phyloP scores from a whole-genome alignment of 202 grass and related monocot genomes.

The Setaria italica region DNA sequence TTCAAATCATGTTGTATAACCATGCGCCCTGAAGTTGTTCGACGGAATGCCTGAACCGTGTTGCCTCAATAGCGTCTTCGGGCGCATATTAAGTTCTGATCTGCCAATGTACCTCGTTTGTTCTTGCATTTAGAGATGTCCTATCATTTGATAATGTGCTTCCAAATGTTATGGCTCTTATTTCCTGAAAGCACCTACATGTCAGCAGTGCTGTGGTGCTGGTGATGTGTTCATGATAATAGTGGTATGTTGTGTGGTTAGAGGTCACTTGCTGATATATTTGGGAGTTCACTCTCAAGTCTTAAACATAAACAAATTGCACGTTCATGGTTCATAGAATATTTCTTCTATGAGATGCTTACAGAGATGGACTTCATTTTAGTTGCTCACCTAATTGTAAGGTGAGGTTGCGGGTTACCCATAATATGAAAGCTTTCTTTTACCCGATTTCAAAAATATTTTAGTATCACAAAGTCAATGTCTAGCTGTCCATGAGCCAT shows the following conservation, averaged over 20 bases:
- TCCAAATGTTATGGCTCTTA: too few species aligned
- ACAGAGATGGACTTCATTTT: background rate
- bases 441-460: background rate
- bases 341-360: background rate
- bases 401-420: background rate
- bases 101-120: background rate
- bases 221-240: background rate
- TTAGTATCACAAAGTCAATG: background rate
- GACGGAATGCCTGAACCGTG: background rate
- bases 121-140: background rate
- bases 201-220: background rate
- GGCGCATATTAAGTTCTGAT: background rate
- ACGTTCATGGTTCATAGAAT: background rate
- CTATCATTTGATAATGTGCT: background rate
- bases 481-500: background rate
- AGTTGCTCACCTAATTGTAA: background rate
- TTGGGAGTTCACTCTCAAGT: background rate
- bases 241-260: too few species aligned
- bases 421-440: background rate
- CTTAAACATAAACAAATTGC: background rate
- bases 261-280: background rate
- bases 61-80: background rate
- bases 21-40: constrained; percentile 22
- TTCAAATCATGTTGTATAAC: background rate
- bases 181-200: background rate